Base-by-base conservation (phyloP, 78 protist genomes). In the Guillardia theta region DNA sequence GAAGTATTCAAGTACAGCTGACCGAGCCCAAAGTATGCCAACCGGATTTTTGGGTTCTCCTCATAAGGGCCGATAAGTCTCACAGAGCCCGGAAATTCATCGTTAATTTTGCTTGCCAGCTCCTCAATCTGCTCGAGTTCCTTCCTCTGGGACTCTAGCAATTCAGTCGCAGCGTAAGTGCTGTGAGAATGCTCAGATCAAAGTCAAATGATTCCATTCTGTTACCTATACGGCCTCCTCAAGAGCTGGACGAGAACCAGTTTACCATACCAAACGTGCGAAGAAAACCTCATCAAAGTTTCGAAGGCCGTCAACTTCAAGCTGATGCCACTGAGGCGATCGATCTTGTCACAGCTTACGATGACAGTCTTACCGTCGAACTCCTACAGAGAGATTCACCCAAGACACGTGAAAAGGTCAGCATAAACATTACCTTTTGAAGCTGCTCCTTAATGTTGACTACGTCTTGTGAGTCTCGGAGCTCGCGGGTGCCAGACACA, bases 281-380 rank as follows among this genome's bases (percentile, higher is more conserved):
- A n/a, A 48, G 90, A 78, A 48, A 21, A 43, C 53, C 39, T 12
- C 90, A 78, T 78, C 53, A 78, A 48, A 36, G 90, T 18, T 50
- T 78, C 90, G 48, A 78, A 78, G 47, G 90, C 90, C 44, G 90
- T 78, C 41, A 78, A 30, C 90, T 78, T 78, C 43, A 78, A 48
- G 43, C 33, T 6, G 48, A 36, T 78, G 90, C 90, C 90, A 48
- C 90, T 78, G 37, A 78, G 90, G 37, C 90, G 90, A 48, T 78
- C 90, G 43, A 78, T 43, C 90, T 78, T 70, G 83, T 70, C 83
- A 43, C 83, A 70, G 46, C 46, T 36, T 43, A 78, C 90, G 3
- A 78, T 37, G 43, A 78, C 90, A 30, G 45, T 78, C 90, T 78
- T 78, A 48, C 90, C 90, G 43, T 43, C 53, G 50, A 43, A n/a